phyloP scores from a whole-genome alignment of 108 stramenopile species.

The Chaetoceros muelleri region DNA sequence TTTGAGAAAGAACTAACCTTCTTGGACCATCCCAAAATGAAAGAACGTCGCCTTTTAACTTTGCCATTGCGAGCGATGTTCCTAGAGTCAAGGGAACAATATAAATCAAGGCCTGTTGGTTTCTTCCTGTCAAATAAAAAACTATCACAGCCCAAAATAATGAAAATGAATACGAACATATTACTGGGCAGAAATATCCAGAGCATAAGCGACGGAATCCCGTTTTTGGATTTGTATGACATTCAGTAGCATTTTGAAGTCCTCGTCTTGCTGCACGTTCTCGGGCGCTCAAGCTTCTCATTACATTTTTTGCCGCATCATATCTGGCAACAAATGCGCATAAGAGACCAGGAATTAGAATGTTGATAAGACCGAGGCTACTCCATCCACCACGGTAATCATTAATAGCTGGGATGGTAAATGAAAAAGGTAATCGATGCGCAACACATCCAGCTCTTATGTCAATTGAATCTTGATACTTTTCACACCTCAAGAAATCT shows the following conservation, averaged over 20 bases:
- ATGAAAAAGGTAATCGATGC: not conserved
- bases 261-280: not conserved
- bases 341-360: slow-evolving; percentile 21
- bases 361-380: not conserved
- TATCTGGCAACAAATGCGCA: slow-evolving; percentile 21
- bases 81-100: not conserved
- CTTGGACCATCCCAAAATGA: not conserved
- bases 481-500: no score
- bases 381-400: not conserved
- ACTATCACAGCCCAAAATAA: not conserved
- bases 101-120: not conserved
- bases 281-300: not conserved
- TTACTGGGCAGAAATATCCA: not conserved
- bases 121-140: not conserved
- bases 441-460: no score
- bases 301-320: slow-evolving; percentile 7
- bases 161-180: not conserved
- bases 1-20: not conserved
- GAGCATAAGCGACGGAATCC: no score
- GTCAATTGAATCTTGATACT: no score
- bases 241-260: not conserved
- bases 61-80: not conserved
- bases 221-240: not conserved
- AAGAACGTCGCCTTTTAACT: not conserved
- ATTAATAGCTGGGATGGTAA: not conserved